Base-by-base conservation (phyloP, 129 eudicot genomes). In the Rutidosis leptorrhynchoides region DNA sequence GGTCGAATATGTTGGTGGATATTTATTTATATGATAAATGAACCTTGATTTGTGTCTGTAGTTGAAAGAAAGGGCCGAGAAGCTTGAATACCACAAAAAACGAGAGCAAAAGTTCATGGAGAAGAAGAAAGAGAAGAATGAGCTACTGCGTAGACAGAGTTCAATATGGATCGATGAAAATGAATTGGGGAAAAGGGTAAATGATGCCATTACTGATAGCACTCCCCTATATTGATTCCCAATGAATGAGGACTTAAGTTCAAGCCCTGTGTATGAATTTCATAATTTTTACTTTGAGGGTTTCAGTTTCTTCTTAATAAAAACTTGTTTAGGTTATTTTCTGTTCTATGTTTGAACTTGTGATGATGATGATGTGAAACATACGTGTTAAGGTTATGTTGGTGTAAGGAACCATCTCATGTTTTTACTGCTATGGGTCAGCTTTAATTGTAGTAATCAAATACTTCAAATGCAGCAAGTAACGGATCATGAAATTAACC, bases 1-100 rank as follows among this genome's bases (percentile, higher is more conserved):
- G 24, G 16, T 55, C 3, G 1, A 8, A 8, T 15, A 0, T 5
- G 46, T 40, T 4, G 46, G 46, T 40, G 16, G 46, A 40, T 49
- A 19, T 48, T 10, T 17, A 16, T 48, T 2, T 14, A 22, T 22
- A 54, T 23, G 17, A 21, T 23, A 10, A 5, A 23, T 21, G 19
- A 21, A 7, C n/a, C 22, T 2, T 12, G 8, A n/a, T 46, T 46
- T 49, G 24, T 49, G 55, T 4, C 12, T 83, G 83, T 75, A 87
- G 89, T 30, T 79, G 30, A 91, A 87, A 83, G 97, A 91, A 79
- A 81, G 90, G 77, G 69, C 77, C 24, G 83, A 91, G 65, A 87
- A 91, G 74, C 88, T 91, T 24, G 96, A 87, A 64, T 91, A 84
- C 53, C 90, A 90, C 93, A 91, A 82, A 57, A 80, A 48, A 73